Conservation (phyloP, 768 basidiomycete genomes). For the Daedalea quercina region DNA sequence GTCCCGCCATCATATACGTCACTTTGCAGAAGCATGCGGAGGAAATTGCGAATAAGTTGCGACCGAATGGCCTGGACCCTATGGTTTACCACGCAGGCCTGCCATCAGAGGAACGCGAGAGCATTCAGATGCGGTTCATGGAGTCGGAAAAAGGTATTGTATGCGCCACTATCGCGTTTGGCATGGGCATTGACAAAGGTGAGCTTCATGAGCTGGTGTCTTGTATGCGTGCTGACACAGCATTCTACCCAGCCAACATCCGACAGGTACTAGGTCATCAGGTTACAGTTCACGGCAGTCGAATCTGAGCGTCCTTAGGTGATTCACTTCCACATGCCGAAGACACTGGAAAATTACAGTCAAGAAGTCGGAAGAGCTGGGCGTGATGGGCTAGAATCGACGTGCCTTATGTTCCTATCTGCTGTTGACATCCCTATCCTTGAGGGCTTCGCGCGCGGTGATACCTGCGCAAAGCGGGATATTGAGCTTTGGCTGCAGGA, state of each 20-base stretch:
- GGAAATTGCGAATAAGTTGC: slow-evolving; percentile 27
- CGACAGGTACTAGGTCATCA: slow-evolving; percentile 24
- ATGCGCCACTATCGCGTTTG: slow-evolving; percentile 39
- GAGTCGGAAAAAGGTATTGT: slow-evolving; percentile 30
- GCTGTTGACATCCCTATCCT: slow-evolving; percentile 37
- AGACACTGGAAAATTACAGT: slow-evolving; percentile 40
- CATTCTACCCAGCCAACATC: slow-evolving; percentile 21
- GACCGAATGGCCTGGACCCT: slow-evolving; percentile 21
- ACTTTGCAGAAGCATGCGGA: slow-evolving; percentile 37
- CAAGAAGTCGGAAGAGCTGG: slow-evolving; percentile 42
- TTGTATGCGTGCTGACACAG: no score
- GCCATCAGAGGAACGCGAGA: slow-evolving; percentile 26
- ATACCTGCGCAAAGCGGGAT: slow-evolving; percentile 35
- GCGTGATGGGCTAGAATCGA: slow-evolving; percentile 34
- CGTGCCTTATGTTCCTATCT: slow-evolving; percentile 39
- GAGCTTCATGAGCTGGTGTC: background rate
- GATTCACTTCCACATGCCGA: slow-evolving; percentile 36
- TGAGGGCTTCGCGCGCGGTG: slow-evolving; percentile 42
- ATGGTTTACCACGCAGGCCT: slow-evolving; percentile 40
- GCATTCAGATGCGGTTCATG: slow-evolving; percentile 35
- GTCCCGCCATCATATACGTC: slow-evolving; percentile 40
- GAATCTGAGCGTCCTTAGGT: slow-evolving; percentile 19
- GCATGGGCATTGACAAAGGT: slow-evolving; percentile 41
- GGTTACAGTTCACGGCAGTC: no score
- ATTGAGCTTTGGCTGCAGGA: slow-evolving; percentile 35